phyloP scores from a whole-genome alignment of 306 rosid species.

The Dryas drummondii region DNA sequence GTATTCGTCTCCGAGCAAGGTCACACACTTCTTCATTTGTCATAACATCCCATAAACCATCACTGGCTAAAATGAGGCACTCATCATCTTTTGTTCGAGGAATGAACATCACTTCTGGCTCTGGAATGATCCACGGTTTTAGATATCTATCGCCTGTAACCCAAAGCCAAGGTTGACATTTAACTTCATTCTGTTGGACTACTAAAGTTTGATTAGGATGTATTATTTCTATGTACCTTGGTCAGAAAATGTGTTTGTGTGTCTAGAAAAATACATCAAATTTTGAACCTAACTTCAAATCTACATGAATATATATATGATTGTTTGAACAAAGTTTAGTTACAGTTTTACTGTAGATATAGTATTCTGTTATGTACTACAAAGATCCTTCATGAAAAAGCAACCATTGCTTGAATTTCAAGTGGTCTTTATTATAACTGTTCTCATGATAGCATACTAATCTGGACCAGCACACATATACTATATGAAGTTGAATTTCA shows the following conservation, averaged over 20 bases:
- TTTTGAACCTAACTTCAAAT: conserved; percentile 3
- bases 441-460: too few species aligned
- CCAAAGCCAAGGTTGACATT: conserved; percentile 11
- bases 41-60: conserved; percentile 93
- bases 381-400: background rate
- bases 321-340: background rate
- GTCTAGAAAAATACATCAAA: background rate
- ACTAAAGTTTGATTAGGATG: background rate
- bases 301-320: background rate
- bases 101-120: conserved; percentile 77
- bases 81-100: conserved; percentile 77
- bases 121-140: conserved; percentile 92
- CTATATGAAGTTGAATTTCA: too few species aligned
- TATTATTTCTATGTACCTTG: background rate
- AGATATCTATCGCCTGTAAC: conserved; percentile 84
- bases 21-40: conserved; percentile 81
- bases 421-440: too few species aligned
- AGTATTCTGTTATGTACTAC: background rate
- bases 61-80: conserved; percentile 85
- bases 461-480: too few species aligned
- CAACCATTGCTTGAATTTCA: too few species aligned
- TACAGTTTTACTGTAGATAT: background rate
- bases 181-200: background rate
- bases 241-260: background rate
- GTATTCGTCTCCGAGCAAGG: conserved; percentile 70